phyloP scores from a whole-genome alignment of 1,284 basidiomycete species.

The Tylopilus microsporus region DNA sequence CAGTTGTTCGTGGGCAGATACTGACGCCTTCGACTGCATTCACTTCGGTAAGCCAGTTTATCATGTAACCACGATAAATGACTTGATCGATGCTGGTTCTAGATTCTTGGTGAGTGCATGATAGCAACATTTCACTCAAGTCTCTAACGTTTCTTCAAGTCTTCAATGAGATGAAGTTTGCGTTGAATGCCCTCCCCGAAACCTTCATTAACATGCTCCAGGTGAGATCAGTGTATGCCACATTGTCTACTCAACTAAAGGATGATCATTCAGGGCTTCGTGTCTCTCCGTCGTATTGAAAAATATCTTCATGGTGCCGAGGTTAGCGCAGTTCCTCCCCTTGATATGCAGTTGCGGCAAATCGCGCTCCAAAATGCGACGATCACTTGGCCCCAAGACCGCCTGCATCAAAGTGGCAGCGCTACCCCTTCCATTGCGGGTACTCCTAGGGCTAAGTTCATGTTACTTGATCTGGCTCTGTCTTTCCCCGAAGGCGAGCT shows the following conservation, averaged over 20 bases:
- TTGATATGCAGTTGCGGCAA: constrained; percentile 50
- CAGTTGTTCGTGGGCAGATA: constrained; percentile 61
- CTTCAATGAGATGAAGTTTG: constrained; percentile 83
- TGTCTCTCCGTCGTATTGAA: constrained; percentile 86
- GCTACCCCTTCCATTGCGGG: constrained; percentile 53
- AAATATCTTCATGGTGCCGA: constrained; percentile 78
- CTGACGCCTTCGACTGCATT: constrained; percentile 78
- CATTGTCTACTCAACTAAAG: neutral
- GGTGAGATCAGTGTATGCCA: constrained; percentile 32
- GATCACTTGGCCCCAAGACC: constrained; percentile 84
- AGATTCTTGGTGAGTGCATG: constrained; percentile 47
- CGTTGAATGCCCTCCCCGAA: constrained; percentile 82
- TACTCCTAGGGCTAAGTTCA: constrained; percentile 75
- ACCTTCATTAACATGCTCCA: constrained; percentile 85
- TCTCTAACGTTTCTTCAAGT: constrained; percentile 41
- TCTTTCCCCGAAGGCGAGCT: constrained; percentile 76
- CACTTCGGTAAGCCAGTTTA: constrained; percentile 50
- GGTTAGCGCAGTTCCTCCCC: constrained; percentile 55
- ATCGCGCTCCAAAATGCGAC: constrained; percentile 81
- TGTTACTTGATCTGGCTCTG: constrained; percentile 74
- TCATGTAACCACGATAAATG: neutral
- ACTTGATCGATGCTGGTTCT: constrained; percentile 8
- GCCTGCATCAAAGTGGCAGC: constrained; percentile 42
- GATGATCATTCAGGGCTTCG: constrained; percentile 52
- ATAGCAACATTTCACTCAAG: neutral